phyloP scores from a whole-genome alignment of 768 basidiomycete species.

The Dioszegia crocea region DNA sequence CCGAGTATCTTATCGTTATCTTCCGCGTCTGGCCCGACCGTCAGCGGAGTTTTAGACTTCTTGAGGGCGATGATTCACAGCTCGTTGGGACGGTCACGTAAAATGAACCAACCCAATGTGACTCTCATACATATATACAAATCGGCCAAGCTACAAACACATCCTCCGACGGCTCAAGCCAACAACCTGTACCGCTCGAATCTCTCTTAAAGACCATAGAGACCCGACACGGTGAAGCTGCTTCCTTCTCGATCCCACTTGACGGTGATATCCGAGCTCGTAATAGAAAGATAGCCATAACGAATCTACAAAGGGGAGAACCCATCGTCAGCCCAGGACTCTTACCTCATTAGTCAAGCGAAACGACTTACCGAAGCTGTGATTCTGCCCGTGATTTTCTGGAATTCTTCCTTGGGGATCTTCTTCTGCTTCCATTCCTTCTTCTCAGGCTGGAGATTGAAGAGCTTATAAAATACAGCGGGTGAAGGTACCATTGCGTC shows the following conservation, averaged over 20 bases:
- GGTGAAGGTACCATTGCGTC: background rate
- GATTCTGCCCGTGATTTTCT: background rate
- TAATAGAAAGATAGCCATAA: background rate
- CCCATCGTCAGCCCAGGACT: background rate
- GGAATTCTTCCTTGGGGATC: slow-evolving; percentile 1
- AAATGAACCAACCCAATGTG: too few species aligned
- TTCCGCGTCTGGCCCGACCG: too few species aligned
- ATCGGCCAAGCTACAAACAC: too few species aligned
- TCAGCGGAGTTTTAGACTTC: too few species aligned
- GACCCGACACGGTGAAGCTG: background rate
- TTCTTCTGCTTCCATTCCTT: slow-evolving; percentile 9
- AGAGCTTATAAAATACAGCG: slow-evolving; percentile 1
- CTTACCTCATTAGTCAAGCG: background rate
- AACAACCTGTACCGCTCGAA: too few species aligned
- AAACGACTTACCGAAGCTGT: background rate
- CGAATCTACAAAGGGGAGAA: too few species aligned
- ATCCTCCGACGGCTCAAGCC: too few species aligned
- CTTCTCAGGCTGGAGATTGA: background rate
- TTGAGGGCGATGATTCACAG: too few species aligned
- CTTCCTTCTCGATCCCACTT: background rate
- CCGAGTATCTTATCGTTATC: too few species aligned
- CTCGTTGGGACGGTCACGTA: too few species aligned
- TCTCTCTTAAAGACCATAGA: background rate
- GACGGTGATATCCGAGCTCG: background rate
- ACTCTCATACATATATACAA: too few species aligned